A percentile compares a stretch with the other conserved stretches of the same genome.
Evolutionary conservation across 1,139 yeast genomes (phyloP).

Genomic region (Taphrina communis): DNA sequence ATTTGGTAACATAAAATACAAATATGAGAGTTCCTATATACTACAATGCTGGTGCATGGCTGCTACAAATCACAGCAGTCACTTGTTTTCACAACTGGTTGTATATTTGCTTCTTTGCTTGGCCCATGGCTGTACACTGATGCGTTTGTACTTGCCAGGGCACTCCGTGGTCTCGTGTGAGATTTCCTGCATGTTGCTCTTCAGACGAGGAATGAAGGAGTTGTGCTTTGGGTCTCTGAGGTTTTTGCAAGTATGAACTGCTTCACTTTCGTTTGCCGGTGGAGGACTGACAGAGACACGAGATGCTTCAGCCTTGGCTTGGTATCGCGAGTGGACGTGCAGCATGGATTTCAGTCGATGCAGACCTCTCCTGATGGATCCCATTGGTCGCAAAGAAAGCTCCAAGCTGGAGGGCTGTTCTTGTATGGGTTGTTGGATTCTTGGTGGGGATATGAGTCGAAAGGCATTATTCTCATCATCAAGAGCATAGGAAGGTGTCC

Average conservation of each 20-base stretch:
- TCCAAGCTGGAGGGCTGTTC: background rate
- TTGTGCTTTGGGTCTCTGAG: background rate
- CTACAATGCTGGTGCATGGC: too few species aligned
- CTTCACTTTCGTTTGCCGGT: too few species aligned
- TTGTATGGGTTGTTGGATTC: background rate
- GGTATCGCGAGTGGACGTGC: background rate
- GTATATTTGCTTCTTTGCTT: background rate
- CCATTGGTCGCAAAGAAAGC: background rate
- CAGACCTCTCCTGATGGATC: background rate
- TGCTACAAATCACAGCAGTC: background rate
- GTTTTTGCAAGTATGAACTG: too few species aligned
- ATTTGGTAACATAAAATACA: too few species aligned
- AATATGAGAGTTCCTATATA: too few species aligned
- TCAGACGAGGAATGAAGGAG: background rate
- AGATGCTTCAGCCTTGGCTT: too few species aligned
- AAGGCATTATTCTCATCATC: background rate
- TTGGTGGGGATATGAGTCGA: background rate
- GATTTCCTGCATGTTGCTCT: background rate
- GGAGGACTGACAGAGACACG: too few species aligned
- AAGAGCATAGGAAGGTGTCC: background rate
- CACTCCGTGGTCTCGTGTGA: background rate
- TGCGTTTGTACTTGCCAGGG: background rate
- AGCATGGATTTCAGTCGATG: slow-evolving; percentile 1
- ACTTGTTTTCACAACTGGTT: background rate
- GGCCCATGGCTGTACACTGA: slow-evolving; percentile 4